phyloP scores from a whole-genome alignment of 345 rosid genomes.

The Eucalyptus lansdowneana region DNA sequence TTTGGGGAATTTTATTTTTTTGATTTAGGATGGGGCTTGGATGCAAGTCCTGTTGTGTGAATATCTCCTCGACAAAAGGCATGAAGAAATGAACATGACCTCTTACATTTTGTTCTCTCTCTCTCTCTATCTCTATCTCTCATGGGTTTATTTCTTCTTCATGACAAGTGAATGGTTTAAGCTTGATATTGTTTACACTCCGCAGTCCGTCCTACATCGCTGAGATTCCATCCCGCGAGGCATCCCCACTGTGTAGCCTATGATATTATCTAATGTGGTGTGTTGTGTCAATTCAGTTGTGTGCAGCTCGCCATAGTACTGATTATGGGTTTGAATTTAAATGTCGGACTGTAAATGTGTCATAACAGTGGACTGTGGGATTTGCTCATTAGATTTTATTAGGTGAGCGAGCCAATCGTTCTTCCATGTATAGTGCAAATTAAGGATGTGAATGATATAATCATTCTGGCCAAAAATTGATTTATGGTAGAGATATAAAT shows the following conservation, averaged over 20 bases:
- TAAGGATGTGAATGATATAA: accelerated
- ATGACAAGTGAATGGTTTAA: background rate
- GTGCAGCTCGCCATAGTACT: background rate
- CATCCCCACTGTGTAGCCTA: background rate
- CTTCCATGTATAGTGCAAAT: background rate
- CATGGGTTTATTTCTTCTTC: background rate
- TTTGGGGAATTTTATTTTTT: background rate
- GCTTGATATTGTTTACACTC: background rate
- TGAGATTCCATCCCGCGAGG: background rate
- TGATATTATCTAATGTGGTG: background rate
- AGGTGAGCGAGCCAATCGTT: background rate
- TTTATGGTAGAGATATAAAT: too few relatives aligned
- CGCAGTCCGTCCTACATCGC: background rate
- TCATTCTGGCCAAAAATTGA: too few relatives aligned
- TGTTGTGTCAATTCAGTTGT: background rate
- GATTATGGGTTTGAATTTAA: background rate
- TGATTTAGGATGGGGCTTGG: background rate
- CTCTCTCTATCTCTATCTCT: background rate
- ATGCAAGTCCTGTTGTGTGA: background rate
- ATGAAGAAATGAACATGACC: background rate
- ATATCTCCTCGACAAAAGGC: background rate
- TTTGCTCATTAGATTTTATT: background rate
- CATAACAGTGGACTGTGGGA: background rate
- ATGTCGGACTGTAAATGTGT: background rate
- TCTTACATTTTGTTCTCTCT: background rate